Base-by-base conservation (phyloP, 2,329 filamentous ascomycete species). In the Thelonectria blattea region DNA sequence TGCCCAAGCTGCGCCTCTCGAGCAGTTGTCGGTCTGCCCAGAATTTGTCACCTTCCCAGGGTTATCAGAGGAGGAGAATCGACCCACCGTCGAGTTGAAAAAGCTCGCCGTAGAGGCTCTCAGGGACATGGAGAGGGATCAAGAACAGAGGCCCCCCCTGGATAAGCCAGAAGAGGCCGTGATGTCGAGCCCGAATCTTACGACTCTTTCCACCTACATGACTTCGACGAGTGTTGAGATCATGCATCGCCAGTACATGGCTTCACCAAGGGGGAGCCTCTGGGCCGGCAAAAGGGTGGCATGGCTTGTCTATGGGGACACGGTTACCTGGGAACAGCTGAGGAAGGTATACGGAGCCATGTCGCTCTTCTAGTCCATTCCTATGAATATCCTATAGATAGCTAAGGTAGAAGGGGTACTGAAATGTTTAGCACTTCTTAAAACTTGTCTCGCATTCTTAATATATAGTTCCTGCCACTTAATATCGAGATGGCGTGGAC, bases 1-100 rank as follows among this genome's bases (percentile, higher is more conserved):
- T 52, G 73, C 74, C 7, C 73, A 74, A 62, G 65, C 70, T 12
- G 73, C 68, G 7, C 74, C 74, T 55, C 59, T 77, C 1, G 74
- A 78, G 67, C 73, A 72, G 52, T 60, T 77, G 37, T 71, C 74
- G 4, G 68, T 76, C 50, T 74, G 64, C 58, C 75, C 72, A 43
- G 75, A 78, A 52, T 69, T 75, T 18, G 56, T 65, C 30, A 69
- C 67, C 2, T 74, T 74, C 37, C 72, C 74, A 20, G 69, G 50
- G 8, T 27, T 66, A 41, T 64, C 72, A 6, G 65, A 64, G 14
- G 58, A 67, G 20, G 52, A 65, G 53, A 74, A 75, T 34, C 48
- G 30, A 34, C 65, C 68, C 15, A 68, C 62, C 1, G 11, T 68
- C 18, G 62, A 71, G 24, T 37, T 68, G 3, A 68, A 65, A 18